Evolutionary conservation across 1,139 yeast genomes (phyloP), one percentile per base, ranked within the genome.

Genomic region (Kodamaea derodonti): DNA sequence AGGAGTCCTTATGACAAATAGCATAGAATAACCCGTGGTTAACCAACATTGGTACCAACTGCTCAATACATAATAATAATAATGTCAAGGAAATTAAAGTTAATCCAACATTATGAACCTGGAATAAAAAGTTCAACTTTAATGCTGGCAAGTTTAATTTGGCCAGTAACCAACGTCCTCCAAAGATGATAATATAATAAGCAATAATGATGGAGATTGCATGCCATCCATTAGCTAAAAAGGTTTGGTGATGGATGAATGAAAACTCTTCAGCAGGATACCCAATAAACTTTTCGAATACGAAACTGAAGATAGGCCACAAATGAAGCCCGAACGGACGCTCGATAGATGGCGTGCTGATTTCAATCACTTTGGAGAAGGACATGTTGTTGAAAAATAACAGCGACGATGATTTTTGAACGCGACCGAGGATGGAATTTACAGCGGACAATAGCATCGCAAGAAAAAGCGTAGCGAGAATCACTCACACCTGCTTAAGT

Each of bases 241-340:
- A 75, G 2, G 95, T 85, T 43, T 72, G 56, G 53, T 78, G 77
- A 52, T 78, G 74, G 35, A 78, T 60, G 55, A 86, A 92, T 49
- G 73, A 65, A 56, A 92, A 92, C 35, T 81, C 78, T 40, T 80
- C 81, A 28, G 95, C 94, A 2, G 76, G 69, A 54, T 77, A 78
- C 26, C 87, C 90, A 30, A 65, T 60, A 23, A 72, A 51, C 34
- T 53, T 38, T 40, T 70, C 75, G 49, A 80, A 80, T 18, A 65
- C 64, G 43, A 64, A 65, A 52, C 81, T 78, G 60, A 92, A 87
- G 40, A 90, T 64, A 20, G 95, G 95, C 96, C 96, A 92, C 43
- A 92, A 69, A 51, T 84, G 75, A 35, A 92, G 45, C 32, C 98
- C 98, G 60, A 90, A 92, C 13, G 97, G 97, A 43, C 86, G 74